Conservation (phyloP, 495 filamentous ascomycete species). For the Physcia stellaris region DNA sequence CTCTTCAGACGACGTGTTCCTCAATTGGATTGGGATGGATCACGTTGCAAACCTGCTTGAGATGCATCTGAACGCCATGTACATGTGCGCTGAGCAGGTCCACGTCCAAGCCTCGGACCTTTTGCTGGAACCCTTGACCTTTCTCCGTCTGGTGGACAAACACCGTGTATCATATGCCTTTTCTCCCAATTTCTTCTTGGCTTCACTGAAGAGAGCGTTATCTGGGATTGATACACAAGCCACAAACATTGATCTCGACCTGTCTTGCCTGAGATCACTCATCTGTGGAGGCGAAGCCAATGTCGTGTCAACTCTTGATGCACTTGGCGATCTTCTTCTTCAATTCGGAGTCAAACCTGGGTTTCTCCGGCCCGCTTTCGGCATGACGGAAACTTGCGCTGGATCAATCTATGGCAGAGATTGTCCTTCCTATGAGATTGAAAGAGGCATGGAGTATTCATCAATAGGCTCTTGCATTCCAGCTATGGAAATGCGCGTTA, state of each 20-base stretch:
- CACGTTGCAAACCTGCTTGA: conserved; percentile 40
- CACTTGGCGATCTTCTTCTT: conserved; percentile 19
- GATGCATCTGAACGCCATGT: conserved; percentile 35
- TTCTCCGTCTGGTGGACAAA: conserved; percentile 26
- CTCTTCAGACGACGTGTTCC: conserved; percentile 15
- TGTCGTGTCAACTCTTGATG: conserved; percentile 16
- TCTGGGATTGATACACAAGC: not conserved
- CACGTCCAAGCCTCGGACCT: conserved; percentile 30
- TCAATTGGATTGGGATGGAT: conserved; percentile 40
- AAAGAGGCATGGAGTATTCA: conserved; percentile 16
- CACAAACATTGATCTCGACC: conserved; percentile 19
- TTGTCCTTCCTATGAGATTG: conserved; percentile 25
- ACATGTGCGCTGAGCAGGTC: conserved; percentile 27
- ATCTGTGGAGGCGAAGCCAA: conserved; percentile 31
- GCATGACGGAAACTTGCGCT: conserved; percentile 45
- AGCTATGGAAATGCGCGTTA: conserved; percentile 29
- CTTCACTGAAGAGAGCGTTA: conserved; percentile 4
- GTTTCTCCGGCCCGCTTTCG: conserved; percentile 34
- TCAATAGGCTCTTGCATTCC: conserved; percentile 27
- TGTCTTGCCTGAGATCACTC: no score
- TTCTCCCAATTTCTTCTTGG: conserved; percentile 43
- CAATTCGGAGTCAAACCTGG: conserved; percentile 18
- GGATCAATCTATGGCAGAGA: conserved; percentile 27
- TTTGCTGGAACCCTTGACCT: conserved; percentile 24
- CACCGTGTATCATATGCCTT: conserved; percentile 35